Conservation (phyloP, 768 basidiomycete genomes). For the Tremella fuciformis region DNA sequence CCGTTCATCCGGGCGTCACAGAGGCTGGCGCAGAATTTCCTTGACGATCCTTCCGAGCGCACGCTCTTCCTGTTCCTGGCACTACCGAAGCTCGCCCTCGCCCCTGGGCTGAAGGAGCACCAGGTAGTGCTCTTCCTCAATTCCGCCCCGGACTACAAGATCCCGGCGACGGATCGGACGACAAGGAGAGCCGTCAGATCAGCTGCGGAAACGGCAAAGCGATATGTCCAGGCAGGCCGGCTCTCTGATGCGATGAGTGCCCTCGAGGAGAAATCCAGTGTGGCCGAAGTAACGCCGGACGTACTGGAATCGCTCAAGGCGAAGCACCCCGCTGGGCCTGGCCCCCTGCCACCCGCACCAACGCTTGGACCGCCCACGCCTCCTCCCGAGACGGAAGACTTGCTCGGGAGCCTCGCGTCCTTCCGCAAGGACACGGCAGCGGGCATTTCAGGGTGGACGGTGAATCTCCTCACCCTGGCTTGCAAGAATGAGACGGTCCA, state of each 20-base stretch:
- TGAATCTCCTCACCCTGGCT: conserved; percentile 15
- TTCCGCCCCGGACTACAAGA: neutral
- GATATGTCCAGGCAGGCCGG: neutral
- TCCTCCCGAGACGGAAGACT: too few species aligned
- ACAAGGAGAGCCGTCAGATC: neutral
- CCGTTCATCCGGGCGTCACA: conserved; percentile 7
- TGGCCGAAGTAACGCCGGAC: neutral
- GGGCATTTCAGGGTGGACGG: conserved; percentile 14
- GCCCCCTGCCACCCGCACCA: neutral
- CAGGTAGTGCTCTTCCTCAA: neutral
- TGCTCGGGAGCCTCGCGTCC: neutral
- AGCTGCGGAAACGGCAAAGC: neutral
- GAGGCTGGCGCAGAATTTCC: conserved; percentile 1
- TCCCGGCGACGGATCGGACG: neutral
- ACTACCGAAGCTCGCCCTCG: conserved; percentile 3
- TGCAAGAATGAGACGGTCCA: neutral
- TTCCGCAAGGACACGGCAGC: conserved; percentile 13
- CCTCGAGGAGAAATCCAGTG: neutral
- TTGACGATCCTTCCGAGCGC: neutral
- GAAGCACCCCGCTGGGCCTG: conserved; percentile 4
- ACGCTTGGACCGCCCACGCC: too few species aligned
- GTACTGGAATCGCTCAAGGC: neutral
- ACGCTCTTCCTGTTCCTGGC: conserved; percentile 4
- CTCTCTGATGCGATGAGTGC: neutral
- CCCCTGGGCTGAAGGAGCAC: neutral